Evolutionary conservation across 2,329 filamentous ascomycete species (phyloP), one percentile per base, ranked within the genome.

Genomic region (Cladophialophora psammophila): DNA sequence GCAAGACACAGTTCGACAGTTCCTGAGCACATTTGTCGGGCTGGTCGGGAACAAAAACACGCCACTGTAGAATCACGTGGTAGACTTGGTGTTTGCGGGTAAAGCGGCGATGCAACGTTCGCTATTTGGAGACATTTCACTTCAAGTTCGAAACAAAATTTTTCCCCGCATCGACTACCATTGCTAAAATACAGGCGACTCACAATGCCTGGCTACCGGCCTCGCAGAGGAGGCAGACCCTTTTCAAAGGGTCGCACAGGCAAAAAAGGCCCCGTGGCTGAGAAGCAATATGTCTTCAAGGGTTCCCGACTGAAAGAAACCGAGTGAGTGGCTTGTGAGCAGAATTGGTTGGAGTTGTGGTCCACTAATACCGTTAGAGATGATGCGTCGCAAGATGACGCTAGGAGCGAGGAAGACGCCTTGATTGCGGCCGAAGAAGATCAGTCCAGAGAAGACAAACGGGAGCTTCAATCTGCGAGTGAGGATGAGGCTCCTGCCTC

Each of bases 291-390:
- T 66, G 72, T 66, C 45, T 81, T 81, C 66, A 69, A 76, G 65
- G 73, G 76, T 6, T 80, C 80, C 40, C 76, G 80, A 65, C 68
- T 80, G 34, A 76, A 76, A 38, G 78, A 81, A 45, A 71, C 76
- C 62, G 76, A 77, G 80, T 80, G 65, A 74, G 79, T 72, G 61
- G 12, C 12, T 38, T 26, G 20, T 10, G 0, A 20, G 18, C 12
- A n/a, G 38, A n/a, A 12, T 36, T 7, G 53, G 13, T 13, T 13
- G 20, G 31, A 26, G 34, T 18, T 13, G 18, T 12, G 18, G 15
- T 32, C 12, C 48, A 13, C 68, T 70, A 55, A 70, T 40, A 45
- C 34, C 42, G 20, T 15, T 64, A 70, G 68, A 60, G 68, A 66
- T 50, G 66, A 63, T 57, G 52, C 57, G 36, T 38, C 55, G 12